A percentile compares a stretch with the other conserved stretches of the same genome.
Evolutionary conservation across 176 grass and related monocot species (phyloP).

Genomic region (Hordeum marinum): DNA sequence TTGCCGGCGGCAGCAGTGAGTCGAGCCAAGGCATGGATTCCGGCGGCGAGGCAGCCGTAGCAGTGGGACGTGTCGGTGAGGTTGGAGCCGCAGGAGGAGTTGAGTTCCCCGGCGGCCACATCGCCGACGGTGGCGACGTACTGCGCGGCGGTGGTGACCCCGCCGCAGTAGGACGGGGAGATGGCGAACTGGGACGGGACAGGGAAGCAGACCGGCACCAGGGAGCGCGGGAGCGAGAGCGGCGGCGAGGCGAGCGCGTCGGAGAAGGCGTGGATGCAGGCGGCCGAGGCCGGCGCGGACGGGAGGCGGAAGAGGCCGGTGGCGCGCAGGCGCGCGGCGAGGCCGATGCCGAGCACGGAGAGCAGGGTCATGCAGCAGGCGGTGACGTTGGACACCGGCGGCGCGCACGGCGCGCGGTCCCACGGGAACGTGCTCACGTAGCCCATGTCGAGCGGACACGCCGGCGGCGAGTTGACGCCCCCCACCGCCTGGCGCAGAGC

Average conservation of each 20-base stretch:
- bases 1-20: conserved; percentile 52
- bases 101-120: conserved; percentile 18
- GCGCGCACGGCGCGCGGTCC: conserved; percentile 51
- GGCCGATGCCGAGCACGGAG: conserved; percentile 55
- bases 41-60: conserved; percentile 40
- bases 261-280: conserved; percentile 54
- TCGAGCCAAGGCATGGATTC: conserved; percentile 28
- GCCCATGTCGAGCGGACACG: conserved; percentile 69
- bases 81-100: conserved; percentile 51
- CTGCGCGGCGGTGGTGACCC: conserved; percentile 38
- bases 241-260: conserved; percentile 38
- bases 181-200: conserved; percentile 37
- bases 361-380: conserved; percentile 60
- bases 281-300: conserved; percentile 31
- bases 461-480: background rate
- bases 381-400: conserved; percentile 40
- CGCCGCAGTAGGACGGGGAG: conserved; percentile 58
- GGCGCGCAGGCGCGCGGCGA: conserved; percentile 45
- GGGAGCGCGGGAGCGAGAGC: conserved; percentile 44
- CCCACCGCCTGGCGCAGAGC: background rate
- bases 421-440: conserved; percentile 78
- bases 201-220: conserved; percentile 58
- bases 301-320: conserved; percentile 73
- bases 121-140: background rate
- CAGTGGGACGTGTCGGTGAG: conserved; percentile 40